Evolutionary conservation across 495 filamentous ascomycete genomes (phyloP).

Genomic region (Polyplosphaeria fusca): DNA sequence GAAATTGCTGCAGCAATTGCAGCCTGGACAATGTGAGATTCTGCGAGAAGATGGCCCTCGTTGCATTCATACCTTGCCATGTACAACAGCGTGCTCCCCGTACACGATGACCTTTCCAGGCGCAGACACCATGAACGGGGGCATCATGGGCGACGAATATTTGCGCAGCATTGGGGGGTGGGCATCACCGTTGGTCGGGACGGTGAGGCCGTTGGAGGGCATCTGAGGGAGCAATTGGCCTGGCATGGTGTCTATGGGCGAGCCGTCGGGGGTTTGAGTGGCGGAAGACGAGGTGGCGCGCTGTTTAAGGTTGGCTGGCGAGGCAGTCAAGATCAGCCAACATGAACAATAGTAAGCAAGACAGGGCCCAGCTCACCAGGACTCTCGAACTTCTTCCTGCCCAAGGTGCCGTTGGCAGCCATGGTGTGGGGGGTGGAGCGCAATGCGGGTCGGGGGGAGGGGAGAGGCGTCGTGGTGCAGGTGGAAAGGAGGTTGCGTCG

Average conservation of each 20-base stretch:
- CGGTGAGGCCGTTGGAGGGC: not conserved
- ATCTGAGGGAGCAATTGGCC: constrained; percentile 1
- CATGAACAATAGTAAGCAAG: not conserved
- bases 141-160: constrained; percentile 53
- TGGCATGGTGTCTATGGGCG: constrained; percentile 26
- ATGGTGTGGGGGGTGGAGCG: not conserved
- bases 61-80: constrained; percentile 67
- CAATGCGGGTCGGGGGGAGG: not conserved
- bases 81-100: constrained; percentile 93
- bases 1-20: constrained; percentile 94
- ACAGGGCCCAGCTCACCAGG: constrained; percentile 8
- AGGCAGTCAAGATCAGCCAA: not conserved
- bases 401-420: constrained; percentile 4
- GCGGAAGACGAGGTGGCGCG: constrained; percentile 7
- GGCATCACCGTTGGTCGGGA: not conserved
- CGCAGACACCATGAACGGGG: constrained; percentile 94
- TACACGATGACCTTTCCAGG: constrained; percentile 97
- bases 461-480: not conserved
- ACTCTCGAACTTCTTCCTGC: not conserved
- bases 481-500: not conserved
- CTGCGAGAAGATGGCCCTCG: not conserved
- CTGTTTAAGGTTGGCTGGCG: constrained; percentile 13
- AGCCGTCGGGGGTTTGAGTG: constrained; percentile 26
- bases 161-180: constrained; percentile 20
- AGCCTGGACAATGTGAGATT: constrained; percentile 48